phyloP scores from a whole-genome alignment of 2,329 filamentous ascomycete genomes.

The Cladophialophora bantiana region DNA sequence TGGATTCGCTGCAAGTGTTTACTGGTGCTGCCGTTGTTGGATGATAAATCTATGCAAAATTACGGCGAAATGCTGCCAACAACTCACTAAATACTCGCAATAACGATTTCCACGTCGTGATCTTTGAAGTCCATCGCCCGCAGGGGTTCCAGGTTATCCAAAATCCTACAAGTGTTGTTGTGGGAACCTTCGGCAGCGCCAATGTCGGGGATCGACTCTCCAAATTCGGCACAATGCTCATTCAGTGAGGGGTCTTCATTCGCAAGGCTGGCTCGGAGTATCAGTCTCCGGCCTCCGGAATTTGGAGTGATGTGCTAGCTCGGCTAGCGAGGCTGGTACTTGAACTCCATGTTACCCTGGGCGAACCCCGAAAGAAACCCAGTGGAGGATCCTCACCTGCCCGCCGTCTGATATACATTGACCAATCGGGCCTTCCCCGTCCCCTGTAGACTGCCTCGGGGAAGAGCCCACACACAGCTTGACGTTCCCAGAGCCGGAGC shows the following conservation, averaged over 20 bases:
- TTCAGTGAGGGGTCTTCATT: not conserved
- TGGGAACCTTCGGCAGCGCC: too few species aligned
- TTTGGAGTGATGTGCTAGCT: not conserved
- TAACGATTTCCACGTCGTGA: not conserved
- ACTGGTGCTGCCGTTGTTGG: not conserved
- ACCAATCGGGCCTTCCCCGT: not conserved
- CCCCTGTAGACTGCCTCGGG: not conserved
- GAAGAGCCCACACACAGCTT: not conserved
- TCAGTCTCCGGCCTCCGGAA: not conserved
- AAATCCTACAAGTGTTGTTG: too few species aligned
- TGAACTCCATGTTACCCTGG: not conserved
- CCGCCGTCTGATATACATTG: not conserved
- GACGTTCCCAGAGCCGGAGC: not conserved
- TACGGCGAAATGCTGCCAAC: not conserved
- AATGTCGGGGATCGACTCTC: not conserved
- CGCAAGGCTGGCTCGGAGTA: not conserved
- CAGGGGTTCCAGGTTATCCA: too few species aligned
- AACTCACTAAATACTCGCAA: constrained; percentile 2
- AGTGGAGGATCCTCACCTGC: not conserved
- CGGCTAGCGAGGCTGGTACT: not conserved
- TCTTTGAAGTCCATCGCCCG: not conserved
- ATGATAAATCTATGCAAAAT: not conserved
- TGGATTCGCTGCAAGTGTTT: not conserved
- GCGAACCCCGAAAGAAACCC: not conserved
- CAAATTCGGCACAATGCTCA: not conserved